Evolutionary conservation across 2,329 filamentous ascomycete genomes (phyloP).

Genomic region (Apiospora saccharicola): DNA sequence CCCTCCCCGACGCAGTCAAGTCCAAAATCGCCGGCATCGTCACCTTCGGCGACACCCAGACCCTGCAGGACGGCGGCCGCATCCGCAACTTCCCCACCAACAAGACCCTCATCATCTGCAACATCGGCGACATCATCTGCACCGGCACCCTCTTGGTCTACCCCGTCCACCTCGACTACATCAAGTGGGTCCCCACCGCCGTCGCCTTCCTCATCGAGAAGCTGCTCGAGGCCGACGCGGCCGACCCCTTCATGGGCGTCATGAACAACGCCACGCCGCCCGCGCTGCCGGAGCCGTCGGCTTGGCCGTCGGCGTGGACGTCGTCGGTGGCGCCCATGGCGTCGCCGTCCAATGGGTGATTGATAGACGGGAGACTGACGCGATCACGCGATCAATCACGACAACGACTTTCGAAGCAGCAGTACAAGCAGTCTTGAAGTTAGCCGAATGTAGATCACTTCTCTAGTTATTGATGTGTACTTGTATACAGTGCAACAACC

Average conservation of each 20-base stretch:
- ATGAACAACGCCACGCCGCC: not conserved
- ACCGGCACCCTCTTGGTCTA: conserved; percentile 44
- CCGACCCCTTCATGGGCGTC: conserved; percentile 30
- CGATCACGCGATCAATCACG: not conserved
- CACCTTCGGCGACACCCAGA: conserved; percentile 48
- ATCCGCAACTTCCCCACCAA: conserved; percentile 45
- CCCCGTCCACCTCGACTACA: conserved; percentile 47
- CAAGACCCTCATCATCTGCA: conserved; percentile 51
- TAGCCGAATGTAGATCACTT: conserved; percentile 15
- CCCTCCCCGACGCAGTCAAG: conserved; percentile 35
- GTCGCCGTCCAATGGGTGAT: not conserved
- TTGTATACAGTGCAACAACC: conserved; percentile 13
- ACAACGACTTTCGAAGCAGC: not conserved
- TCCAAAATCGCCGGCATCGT: conserved; percentile 45
- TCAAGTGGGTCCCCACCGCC: conserved; percentile 41
- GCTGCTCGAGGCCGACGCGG: conserved; percentile 30
- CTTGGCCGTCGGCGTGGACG: not conserved
- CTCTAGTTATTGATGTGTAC: conserved; percentile 20
- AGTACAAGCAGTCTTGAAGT: not conserved
- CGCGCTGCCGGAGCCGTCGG: not conserved
- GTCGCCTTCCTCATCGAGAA: conserved; percentile 40
- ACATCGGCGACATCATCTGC: conserved; percentile 48
- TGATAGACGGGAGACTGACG: not conserved
- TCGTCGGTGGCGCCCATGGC: not conserved
- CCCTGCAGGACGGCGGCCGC: conserved; percentile 44